Base-by-base conservation (phyloP, 371 early-diverging fungal genomes). In the Amoeboaphelidium protococcarum region DNA sequence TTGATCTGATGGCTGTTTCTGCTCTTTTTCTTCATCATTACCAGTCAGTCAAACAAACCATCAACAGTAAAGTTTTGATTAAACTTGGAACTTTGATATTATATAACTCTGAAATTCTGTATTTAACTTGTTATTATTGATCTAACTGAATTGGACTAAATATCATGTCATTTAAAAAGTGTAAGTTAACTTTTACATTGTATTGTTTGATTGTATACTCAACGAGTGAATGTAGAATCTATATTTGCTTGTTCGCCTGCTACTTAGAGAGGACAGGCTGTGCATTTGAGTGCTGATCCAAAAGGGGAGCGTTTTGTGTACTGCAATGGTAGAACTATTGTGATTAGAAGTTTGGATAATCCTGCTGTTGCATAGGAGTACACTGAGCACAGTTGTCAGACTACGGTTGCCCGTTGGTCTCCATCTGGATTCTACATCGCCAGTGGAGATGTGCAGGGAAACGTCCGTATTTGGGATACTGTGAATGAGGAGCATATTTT, bases 371-470 rank as follows among this genome's bases (percentile, higher is more conserved):
- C 83, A 24, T 72, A 67, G 4, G 84, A 83, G 56, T 94, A 90
- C 60, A 69, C 73, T 2, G 81, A 76, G 13, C 95, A 94, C 55
- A 65, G 70, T 16, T 58, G 66, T 27, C 61, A 67, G 42, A 67
- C 80, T 2, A 86, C 83, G 3, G 89, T 85, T 13, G 91, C 91
- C 13, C 66, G 78, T 41, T 89, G 76, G 55, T 71, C 89, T 25
- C 89, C 92, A 0, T 77, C 79, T 47, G 91, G 95, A 31, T 87
- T 71, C 62, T 95, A 92, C 63, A 76, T 87, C 49, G 90, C 91
- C 1, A 86, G 89, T 24, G 92, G 80, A 57, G 88, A 90, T 60
- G 71, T 66, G 13, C 54, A 68, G 26, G 96, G 96, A 47, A 84
- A 80, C 54, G 72, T 95, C 23, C 74, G 89, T 43, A 75, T 92